Conservation (phyloP, 2,329 filamentous ascomycete genomes). For the Coniochaeta prunicola region DNA sequence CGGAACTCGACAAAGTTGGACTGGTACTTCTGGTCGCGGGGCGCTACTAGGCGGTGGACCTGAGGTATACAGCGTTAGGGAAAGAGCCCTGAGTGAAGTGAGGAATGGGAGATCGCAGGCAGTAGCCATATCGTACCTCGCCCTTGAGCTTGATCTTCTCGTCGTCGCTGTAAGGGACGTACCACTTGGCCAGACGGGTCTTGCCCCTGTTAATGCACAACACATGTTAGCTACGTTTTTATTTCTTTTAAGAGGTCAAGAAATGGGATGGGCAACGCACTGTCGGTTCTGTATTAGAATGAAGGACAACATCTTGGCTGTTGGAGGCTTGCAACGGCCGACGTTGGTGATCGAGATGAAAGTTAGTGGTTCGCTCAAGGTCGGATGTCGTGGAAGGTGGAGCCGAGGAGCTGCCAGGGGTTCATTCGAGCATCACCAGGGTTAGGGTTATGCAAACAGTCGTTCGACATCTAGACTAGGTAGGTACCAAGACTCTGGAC, state of each 20-base stretch:
- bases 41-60: constrained; percentile 95
- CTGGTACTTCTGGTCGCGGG: constrained; percentile 98
- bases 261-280: constrained; percentile 33
- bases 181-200: constrained; percentile 97
- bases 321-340: neutral
- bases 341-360: neutral
- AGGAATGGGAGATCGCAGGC: neutral
- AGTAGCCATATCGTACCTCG: constrained; percentile 52
- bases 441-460: neutral
- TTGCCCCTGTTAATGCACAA: constrained; percentile 66
- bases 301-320: constrained; percentile 62
- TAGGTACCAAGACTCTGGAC: too few relatives aligned
- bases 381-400: constrained; percentile 2
- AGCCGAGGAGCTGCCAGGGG: neutral
- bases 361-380: neutral
- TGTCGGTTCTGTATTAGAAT: constrained; percentile 87
- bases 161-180: constrained; percentile 95
- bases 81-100: neutral
- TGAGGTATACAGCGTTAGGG: constrained; percentile 22
- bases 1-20: constrained; percentile 98
- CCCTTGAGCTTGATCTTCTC: constrained; percentile 99
- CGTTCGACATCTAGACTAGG: too few relatives aligned
- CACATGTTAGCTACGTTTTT: neutral
- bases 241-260: neutral
- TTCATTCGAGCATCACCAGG: neutral